Evolutionary conservation across 805 yeast species (phyloP).

Genomic region (Saturnispora serradocipensis): DNA sequence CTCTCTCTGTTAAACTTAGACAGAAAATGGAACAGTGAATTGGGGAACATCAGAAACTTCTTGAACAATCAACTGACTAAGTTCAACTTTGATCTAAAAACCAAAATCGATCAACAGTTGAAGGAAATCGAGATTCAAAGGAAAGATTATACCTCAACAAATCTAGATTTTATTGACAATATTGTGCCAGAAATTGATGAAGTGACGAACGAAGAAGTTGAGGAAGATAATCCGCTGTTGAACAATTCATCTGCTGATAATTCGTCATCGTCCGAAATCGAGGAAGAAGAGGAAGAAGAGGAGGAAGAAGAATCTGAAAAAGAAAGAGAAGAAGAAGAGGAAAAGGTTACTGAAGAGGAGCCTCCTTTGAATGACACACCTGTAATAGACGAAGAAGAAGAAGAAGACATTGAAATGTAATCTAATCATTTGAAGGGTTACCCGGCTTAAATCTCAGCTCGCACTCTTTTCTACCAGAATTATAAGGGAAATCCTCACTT

Average conservation of each 20-base stretch:
- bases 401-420: background rate
- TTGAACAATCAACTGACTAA: slow-evolving; percentile 16
- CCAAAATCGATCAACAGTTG: slow-evolving; percentile 9
- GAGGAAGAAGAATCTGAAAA: background rate
- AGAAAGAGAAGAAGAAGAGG: background rate
- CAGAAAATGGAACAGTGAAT: slow-evolving; percentile 23
- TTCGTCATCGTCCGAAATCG: background rate
- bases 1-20: slow-evolving; percentile 16
- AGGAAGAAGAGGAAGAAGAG: slow-evolving; percentile 1
- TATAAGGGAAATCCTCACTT: background rate
- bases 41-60: slow-evolving; percentile 18
- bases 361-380: background rate
- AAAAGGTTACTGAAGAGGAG: background rate
- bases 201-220: slow-evolving; percentile 5
- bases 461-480: background rate
- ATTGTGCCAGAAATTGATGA: slow-evolving; percentile 4
- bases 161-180: background rate
- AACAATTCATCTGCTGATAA: background rate
- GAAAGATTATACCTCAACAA: background rate
- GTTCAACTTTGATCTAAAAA: slow-evolving; percentile 10
- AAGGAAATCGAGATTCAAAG: background rate
- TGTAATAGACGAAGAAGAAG: background rate
- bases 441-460: background rate
- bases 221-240: background rate
- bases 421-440: background rate